Evolutionary conservation across 306 rosid species (phyloP).

Genomic region (Senna siamea): DNA sequence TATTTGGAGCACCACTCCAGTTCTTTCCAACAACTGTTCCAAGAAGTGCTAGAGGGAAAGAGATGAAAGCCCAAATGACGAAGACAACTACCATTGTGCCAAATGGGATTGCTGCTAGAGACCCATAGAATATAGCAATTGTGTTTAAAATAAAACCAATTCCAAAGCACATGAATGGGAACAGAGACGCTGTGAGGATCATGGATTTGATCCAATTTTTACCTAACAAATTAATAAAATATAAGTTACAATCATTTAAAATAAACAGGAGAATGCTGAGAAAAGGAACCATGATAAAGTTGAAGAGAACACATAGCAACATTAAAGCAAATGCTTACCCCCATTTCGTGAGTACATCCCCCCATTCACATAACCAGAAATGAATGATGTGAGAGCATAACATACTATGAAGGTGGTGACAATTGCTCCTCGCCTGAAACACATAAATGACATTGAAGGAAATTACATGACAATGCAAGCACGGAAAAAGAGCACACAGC

Average conservation of each 20-base stretch:
- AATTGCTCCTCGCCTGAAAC: conserved; percentile 95
- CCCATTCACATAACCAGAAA: conserved; percentile 98
- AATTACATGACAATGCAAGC: conserved; percentile 13
- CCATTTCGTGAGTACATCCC: conserved; percentile 99
- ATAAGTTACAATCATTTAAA: conserved; percentile 23
- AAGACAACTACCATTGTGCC: conserved; percentile 98
- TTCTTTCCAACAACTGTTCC: conserved; percentile 99
- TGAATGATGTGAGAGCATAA: conserved; percentile 97
- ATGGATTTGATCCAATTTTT: conserved; percentile 96
- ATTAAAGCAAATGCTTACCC: conserved; percentile 54
- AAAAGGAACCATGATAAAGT: conserved; percentile 31
- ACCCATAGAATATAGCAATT: conserved; percentile 93
- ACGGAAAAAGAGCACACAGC: conserved; percentile 11
- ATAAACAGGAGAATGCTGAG: conserved; percentile 20
- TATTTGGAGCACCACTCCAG: conserved; percentile 98
- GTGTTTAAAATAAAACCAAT: conserved; percentile 95
- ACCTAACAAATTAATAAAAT: conserved; percentile 54
- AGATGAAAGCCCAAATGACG: conserved; percentile 97
- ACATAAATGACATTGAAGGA: conserved; percentile 23
- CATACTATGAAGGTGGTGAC: conserved; percentile 97
- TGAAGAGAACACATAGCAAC: conserved; percentile 29
- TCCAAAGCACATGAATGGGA: conserved; percentile 97
- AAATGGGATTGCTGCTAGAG: conserved; percentile 97
- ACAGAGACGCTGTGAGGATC: conserved; percentile 97
- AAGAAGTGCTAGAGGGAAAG: conserved; percentile 97